Conservation (phyloP, 768 basidiomycete species). For the Rhodotorula babjevae region DNA sequence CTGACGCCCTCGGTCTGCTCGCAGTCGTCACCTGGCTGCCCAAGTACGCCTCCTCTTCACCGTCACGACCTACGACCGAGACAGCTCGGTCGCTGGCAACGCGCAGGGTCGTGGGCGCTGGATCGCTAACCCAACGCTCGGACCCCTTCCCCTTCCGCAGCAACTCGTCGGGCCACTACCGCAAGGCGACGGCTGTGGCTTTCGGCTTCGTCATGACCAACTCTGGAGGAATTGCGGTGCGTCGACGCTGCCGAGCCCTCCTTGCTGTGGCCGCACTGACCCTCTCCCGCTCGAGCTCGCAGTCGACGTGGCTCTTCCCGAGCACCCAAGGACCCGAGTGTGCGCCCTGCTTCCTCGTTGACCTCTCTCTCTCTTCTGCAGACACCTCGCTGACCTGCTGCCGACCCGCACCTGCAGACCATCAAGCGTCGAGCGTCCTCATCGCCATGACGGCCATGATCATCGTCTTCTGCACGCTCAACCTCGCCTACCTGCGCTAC, state of each 20-base stretch:
- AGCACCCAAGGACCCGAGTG: slow-evolving; percentile 58
- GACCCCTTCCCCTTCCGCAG: no score
- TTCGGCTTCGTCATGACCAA: slow-evolving; percentile 60
- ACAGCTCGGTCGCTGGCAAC: no score
- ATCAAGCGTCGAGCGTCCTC: background rate
- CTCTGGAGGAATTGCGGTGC: slow-evolving; percentile 7
- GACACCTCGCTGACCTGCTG: background rate
- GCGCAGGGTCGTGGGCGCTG: no score
- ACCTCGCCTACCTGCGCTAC: slow-evolving; percentile 43
- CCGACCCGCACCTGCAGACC: background rate
- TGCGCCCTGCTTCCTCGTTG: background rate
- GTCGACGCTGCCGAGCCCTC: no score
- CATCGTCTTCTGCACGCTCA: slow-evolving; percentile 45
- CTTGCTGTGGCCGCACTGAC: no score
- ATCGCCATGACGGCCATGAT: slow-evolving; percentile 36
- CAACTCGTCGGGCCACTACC: slow-evolving; percentile 29
- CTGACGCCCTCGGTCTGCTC: background rate
- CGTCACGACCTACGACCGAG: no score
- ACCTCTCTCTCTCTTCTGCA: background rate
- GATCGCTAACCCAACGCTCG: no score
- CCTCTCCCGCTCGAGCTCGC: background rate
- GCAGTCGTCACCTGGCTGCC: slow-evolving; percentile 9
- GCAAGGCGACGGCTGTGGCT: slow-evolving; percentile 41
- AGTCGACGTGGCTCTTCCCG: slow-evolving; percentile 43
- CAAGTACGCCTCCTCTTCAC: background rate